Conservation (phyloP, 2,329 filamentous ascomycete species). For the Paecilomyces dactylethromorphus region DNA sequence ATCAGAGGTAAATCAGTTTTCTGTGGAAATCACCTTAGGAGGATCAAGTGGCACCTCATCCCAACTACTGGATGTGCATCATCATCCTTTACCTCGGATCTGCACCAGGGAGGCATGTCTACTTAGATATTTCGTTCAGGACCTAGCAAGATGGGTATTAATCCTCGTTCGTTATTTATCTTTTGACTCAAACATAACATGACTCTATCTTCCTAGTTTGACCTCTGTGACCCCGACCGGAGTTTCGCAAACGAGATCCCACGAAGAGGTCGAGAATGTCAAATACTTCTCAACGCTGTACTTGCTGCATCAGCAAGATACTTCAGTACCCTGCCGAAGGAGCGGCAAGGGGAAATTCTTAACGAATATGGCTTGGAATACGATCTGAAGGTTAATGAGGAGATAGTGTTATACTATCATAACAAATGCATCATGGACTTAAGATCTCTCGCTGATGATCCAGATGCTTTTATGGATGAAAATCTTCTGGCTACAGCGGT, state of each 20-base stretch:
- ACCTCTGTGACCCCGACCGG: slow-evolving; percentile 6
- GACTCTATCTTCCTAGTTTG: background rate
- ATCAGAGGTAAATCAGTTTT: background rate
- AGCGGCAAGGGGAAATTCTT: background rate
- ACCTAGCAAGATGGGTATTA: background rate
- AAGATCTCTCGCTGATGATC: slow-evolving; percentile 17
- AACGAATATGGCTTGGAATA: background rate
- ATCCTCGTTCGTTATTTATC: background rate
- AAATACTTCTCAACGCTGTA: slow-evolving; percentile 7
- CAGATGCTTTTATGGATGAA: slow-evolving; percentile 40
- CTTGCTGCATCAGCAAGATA: slow-evolving; percentile 6
- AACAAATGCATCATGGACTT: slow-evolving; percentile 19
- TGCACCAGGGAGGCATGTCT: background rate
- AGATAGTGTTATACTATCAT: slow-evolving; percentile 19
- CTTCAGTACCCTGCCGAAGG: background rate
- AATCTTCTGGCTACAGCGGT: slow-evolving; percentile 50
- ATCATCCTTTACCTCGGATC: background rate
- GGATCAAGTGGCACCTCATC: background rate
- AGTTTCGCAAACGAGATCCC: slow-evolving; percentile 7
- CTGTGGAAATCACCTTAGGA: background rate
- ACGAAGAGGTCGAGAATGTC: slow-evolving; percentile 3
- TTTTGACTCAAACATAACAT: background rate
- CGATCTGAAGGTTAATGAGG: background rate
- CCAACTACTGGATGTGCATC: background rate
- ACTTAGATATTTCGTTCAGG: background rate